Conservation (phyloP, 2,329 filamentous ascomycete species). For the Ramularia collo-cygni region DNA sequence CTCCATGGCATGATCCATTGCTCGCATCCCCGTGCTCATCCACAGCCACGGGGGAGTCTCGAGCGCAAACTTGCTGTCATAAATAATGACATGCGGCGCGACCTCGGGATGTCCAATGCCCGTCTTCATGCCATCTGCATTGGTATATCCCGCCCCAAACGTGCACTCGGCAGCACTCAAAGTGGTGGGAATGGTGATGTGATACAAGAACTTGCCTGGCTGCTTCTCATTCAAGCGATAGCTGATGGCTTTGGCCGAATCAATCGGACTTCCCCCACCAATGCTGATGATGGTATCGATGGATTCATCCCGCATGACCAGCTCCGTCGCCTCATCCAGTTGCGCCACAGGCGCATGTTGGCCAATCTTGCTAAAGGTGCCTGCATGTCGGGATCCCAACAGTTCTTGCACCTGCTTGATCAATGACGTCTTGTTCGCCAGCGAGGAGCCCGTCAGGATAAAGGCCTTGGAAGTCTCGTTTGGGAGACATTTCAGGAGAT, state of each 20-base stretch:
- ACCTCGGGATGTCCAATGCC: slow-evolving; percentile 39
- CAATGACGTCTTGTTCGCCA: slow-evolving; percentile 48
- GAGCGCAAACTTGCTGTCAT: slow-evolving; percentile 46
- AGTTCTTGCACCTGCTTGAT: slow-evolving; percentile 46
- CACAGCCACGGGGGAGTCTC: slow-evolving; percentile 47
- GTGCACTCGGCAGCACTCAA: slow-evolving; percentile 51
- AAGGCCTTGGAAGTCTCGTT: slow-evolving; percentile 46
- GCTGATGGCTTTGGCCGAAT: slow-evolving; percentile 43
- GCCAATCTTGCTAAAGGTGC: slow-evolving; percentile 49
- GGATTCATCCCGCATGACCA: slow-evolving; percentile 38
- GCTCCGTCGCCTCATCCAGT: slow-evolving; percentile 45
- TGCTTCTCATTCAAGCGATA: slow-evolving; percentile 38
- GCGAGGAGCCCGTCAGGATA: slow-evolving; percentile 49
- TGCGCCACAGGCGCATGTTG: slow-evolving; percentile 51
- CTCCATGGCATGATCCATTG: slow-evolving; percentile 52
- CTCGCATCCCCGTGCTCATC: slow-evolving; percentile 47
- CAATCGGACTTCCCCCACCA: slow-evolving; percentile 51
- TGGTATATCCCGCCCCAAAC: slow-evolving; percentile 46
- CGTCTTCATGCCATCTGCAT: slow-evolving; percentile 44
- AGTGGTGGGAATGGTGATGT: slow-evolving; percentile 45
- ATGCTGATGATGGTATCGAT: slow-evolving; percentile 52
- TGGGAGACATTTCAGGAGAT: slow-evolving; percentile 42
- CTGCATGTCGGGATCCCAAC: slow-evolving; percentile 46
- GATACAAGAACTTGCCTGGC: slow-evolving; percentile 35
- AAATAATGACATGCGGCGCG: slow-evolving; percentile 45